Conservation (phyloP, 2,329 filamentous ascomycete species). For the Sporothrix luriei region DNA sequence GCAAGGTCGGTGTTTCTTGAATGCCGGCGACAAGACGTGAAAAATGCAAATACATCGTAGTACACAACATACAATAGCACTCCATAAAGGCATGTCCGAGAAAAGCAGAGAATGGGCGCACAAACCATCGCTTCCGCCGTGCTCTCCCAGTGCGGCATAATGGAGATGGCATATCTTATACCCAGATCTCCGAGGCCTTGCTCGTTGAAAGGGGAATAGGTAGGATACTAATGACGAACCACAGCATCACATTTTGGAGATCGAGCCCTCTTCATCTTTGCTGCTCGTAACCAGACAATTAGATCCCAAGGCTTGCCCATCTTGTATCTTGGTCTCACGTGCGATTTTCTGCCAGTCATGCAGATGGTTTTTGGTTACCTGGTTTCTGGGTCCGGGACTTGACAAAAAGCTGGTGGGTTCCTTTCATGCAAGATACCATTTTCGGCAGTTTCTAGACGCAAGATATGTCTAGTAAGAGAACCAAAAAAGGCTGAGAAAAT, state of each 20-base stretch:
- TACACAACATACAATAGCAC: too few species aligned
- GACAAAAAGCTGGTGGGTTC: background rate
- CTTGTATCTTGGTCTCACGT: too few species aligned
- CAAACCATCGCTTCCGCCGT: background rate
- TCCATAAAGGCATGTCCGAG: too few species aligned
- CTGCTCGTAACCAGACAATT: background rate
- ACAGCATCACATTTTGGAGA: constrained; percentile 9
- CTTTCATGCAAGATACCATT: constrained; percentile 14
- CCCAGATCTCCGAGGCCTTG: background rate
- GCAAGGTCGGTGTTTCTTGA: too few species aligned
- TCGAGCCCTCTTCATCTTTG: background rate
- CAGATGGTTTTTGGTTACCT: constrained; percentile 7
- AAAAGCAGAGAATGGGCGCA: background rate
- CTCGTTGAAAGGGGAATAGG: background rate
- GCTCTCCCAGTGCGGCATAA: background rate
- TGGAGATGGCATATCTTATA: background rate
- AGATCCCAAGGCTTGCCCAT: background rate
- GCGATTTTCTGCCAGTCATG: constrained; percentile 11
- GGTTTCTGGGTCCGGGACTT: constrained; percentile 19
- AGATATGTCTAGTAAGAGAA: background rate
- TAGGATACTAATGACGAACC: background rate
- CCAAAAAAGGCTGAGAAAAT: background rate
- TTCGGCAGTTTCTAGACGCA: background rate
- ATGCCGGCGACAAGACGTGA: background rate
- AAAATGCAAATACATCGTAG: background rate